These are phyloP conservation scores for Singerocomus rubriflavus DNA, from an alignment of 1,284 basidiomycete genomes.

Conservation along the genomic window DNA sequence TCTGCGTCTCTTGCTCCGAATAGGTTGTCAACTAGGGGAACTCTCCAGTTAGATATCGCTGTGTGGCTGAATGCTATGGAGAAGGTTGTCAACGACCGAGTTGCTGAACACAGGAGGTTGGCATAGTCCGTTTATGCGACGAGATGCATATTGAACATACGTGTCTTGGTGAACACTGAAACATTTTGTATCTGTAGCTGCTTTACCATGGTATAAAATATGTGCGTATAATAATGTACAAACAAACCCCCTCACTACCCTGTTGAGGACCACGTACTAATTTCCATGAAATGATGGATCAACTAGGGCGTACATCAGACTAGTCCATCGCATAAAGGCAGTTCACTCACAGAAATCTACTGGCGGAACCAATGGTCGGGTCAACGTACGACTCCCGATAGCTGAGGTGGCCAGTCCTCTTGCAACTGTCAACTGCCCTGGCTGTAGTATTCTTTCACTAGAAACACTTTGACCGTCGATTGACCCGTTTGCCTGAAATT, in stretches of 20 bases:
- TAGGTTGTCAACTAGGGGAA: conserved; percentile 9
- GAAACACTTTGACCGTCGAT: neutral
- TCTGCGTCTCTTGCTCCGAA: conserved; percentile 10
- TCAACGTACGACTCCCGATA: neutral
- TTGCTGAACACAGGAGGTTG: conserved; percentile 45
- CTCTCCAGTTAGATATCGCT: conserved; percentile 46
- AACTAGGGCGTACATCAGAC: conserved; percentile 18
- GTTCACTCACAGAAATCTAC: conserved; percentile 25
- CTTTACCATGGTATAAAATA: neutral
- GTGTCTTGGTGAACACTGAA: neutral
- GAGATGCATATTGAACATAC: neutral
- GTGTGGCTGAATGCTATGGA: conserved; percentile 79
- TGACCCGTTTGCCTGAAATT: conserved; percentile 22
- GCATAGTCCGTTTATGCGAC: conserved; percentile 11
- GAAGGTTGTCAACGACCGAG: conserved; percentile 60
- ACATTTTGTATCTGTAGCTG: neutral
- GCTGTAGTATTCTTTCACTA: neutral
- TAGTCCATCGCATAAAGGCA: neutral
- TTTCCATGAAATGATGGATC: conserved; percentile 25
- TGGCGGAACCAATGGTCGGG: conserved; percentile 9
- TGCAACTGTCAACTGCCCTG: neutral
- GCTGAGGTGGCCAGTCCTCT: conserved; percentile 9
- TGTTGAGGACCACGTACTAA: conserved; percentile 4
- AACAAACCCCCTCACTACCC: conserved; percentile 3
- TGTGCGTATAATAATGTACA: conserved; percentile 4